A percentile compares a stretch with the other conserved stretches of the same genome.
Conservation (phyloP, 106 monocot genomes). For the Acorus calamus region DNA sequence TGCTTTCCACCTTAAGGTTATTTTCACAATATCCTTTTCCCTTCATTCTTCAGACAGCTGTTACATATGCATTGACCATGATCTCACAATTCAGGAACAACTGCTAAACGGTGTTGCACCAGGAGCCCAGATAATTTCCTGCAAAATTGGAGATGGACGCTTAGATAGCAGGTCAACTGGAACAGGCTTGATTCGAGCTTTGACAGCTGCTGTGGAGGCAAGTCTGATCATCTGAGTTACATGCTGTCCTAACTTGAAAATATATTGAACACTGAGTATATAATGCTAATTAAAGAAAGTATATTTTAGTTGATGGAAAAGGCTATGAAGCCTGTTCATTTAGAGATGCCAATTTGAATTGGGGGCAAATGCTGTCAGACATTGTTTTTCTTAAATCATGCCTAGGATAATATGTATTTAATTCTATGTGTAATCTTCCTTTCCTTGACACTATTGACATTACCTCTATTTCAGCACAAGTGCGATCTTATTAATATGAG, state of each 20-base stretch:
- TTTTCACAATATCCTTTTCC: background rate
- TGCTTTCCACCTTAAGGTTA: slow-evolving; percentile 88
- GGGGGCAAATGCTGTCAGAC: no score
- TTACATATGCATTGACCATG: slow-evolving; percentile 7
- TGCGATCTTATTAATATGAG: slow-evolving; percentile 99
- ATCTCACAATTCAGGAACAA: slow-evolving; percentile 44
- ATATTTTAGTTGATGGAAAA: no score
- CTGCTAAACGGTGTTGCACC: slow-evolving; percentile 93
- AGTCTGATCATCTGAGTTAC: background rate
- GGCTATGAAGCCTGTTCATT: no score
- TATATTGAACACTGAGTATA: background rate
- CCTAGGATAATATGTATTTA: no score
- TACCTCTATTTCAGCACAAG: slow-evolving; percentile 70
- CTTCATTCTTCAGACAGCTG: no score
- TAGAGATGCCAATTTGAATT: no score
- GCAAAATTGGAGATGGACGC: slow-evolving; percentile 91
- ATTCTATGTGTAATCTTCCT: no score
- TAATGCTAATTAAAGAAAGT: no score
- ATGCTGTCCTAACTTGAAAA: background rate
- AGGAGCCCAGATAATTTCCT: no score
- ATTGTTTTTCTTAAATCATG: no score
- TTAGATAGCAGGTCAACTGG: slow-evolving; percentile 96
- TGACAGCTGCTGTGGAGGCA: slow-evolving; percentile 95
- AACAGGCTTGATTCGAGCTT: slow-evolving; percentile 72
- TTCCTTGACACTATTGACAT: slow-evolving; percentile 1